Evolutionary conservation across 140 eudicot genomes (phyloP).

Genomic region (Bidens hawaiensis): DNA sequence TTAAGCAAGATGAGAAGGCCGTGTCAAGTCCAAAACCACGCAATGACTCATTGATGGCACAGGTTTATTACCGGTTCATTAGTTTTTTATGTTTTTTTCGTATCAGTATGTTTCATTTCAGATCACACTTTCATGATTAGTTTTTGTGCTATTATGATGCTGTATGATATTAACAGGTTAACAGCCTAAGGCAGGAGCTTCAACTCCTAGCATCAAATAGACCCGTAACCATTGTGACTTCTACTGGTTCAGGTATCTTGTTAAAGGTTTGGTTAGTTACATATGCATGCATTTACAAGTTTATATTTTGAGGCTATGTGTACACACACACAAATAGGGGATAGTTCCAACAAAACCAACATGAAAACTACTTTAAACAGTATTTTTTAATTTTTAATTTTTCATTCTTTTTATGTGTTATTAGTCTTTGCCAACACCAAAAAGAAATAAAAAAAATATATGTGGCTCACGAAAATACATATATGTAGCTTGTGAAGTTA

Average conservation of each 20-base stretch:
- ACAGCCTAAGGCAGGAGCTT: constrained; percentile 75
- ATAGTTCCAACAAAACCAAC: too few relatives aligned
- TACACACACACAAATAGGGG: too few relatives aligned
- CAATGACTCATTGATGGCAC: constrained; percentile 69
- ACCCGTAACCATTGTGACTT: constrained; percentile 62
- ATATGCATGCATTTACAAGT: too few relatives aligned
- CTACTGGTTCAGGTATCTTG: constrained; percentile 36
- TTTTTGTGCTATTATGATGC: background rate
- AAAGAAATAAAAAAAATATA: too few relatives aligned
- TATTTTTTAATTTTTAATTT: too few relatives aligned
- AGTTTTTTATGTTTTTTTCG: background rate
- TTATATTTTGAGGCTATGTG: too few relatives aligned
- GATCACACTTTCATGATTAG: background rate
- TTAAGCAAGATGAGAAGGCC: constrained; percentile 44
- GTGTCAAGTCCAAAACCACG: constrained; percentile 42
- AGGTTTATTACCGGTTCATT: constrained; percentile 36
- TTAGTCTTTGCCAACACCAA: too few relatives aligned
- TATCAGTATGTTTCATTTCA: background rate
- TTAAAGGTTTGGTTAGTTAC: background rate
- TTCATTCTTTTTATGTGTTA: too few relatives aligned
- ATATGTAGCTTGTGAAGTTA: too few relatives aligned
- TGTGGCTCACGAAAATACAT: too few relatives aligned
- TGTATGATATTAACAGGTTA: constrained; percentile 43
- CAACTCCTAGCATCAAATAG: constrained; percentile 68
- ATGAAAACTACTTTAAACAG: too few relatives aligned